A percentile compares a stretch with the other conserved stretches of the same genome.
Evolutionary conservation across 805 yeast species (phyloP).

Genomic region (Wickerhamomyces ciferrii): DNA sequence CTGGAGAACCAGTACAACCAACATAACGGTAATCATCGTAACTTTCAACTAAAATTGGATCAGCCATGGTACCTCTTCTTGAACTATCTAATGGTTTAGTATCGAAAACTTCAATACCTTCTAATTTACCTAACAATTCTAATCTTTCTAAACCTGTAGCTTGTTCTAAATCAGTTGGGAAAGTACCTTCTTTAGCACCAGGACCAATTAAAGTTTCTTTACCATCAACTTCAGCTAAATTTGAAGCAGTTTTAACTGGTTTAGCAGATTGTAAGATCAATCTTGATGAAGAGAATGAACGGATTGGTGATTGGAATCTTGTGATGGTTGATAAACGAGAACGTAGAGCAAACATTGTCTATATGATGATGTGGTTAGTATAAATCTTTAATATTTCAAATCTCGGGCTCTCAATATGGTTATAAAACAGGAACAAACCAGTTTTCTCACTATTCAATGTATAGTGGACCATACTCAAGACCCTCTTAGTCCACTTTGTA

Average conservation of each 20-base stretch:
- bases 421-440: too few relatives aligned
- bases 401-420: too few relatives aligned
- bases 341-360: conserved; percentile 26
- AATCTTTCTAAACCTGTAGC: conserved; percentile 98
- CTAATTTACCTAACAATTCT: conserved; percentile 88
- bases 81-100: conserved; percentile 80
- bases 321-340: conserved; percentile 24
- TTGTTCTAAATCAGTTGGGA: conserved; percentile 93
- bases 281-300: conserved; percentile 28
- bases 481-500: too few relatives aligned
- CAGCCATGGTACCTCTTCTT: conserved; percentile 84
- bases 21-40: conserved; percentile 91
- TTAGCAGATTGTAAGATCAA: conserved; percentile 20
- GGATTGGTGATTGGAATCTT: conserved; percentile 25
- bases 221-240: conserved; percentile 74
- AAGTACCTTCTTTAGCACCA: conserved; percentile 80
- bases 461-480: too few relatives aligned
- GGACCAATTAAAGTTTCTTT: conserved; percentile 78
- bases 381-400: too few relatives aligned
- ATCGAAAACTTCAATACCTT: conserved; percentile 94
- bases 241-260: conserved; percentile 51
- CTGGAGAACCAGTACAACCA: conserved; percentile 96
- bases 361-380: not conserved
- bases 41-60: conserved; percentile 87
- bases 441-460: too few relatives aligned